These are phyloP conservation scores for Quercus gilva DNA, from an alignment of 306 rosid species.

Conservation along the genomic window DNA sequence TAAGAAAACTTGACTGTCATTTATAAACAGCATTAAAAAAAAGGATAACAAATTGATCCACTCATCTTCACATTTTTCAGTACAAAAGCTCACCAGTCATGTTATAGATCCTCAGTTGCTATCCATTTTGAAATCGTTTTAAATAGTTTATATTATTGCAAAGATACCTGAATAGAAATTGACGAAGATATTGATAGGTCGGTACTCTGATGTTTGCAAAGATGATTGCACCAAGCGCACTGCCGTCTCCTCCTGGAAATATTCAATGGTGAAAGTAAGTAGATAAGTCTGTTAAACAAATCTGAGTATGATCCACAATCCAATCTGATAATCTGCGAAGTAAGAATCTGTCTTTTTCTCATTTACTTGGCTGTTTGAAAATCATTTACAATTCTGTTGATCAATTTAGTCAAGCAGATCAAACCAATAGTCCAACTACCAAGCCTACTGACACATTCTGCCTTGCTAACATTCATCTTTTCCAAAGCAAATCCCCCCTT, in stretches of 20 bases:
- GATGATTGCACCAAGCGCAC: slow-evolving; percentile 72
- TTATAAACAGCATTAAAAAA: no score
- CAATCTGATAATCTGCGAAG: not conserved
- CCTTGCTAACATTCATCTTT: no score
- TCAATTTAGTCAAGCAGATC: no score
- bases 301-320: not conserved
- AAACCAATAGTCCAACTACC: no score
- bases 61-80: not conserved
- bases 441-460: no score
- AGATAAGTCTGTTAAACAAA: not conserved
- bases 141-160: slow-evolving; percentile 3
- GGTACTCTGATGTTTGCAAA: slow-evolving; percentile 65
- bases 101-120: not conserved
- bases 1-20: not conserved
- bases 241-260: slow-evolving; percentile 82
- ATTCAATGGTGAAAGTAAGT: not conserved
- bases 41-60: not conserved
- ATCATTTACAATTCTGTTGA: no score
- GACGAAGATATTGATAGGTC: slow-evolving; percentile 77
- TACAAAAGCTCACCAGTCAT: not conserved
- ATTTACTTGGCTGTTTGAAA: no score
- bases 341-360: no score
- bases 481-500: no score
- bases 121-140: not conserved
- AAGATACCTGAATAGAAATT: slow-evolving; percentile 80